Base-by-base conservation (phyloP, 1,139 yeast genomes). In the Candida albicans region DNA sequence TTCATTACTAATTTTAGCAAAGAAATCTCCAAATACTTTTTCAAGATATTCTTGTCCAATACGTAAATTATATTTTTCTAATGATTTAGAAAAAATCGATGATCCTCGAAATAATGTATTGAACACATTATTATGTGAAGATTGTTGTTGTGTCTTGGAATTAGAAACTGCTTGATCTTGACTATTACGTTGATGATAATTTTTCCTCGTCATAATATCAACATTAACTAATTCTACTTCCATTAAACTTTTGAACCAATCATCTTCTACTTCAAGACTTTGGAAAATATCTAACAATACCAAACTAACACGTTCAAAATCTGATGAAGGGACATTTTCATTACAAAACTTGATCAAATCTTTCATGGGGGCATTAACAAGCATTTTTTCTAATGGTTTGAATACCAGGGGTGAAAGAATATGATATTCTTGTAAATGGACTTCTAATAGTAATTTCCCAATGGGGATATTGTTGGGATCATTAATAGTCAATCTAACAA, bases 21-120 rank as follows among this genome's bases (percentile, higher is more conserved):
- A 79, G 51, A 88, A 82, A 22, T 74, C 76, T 0, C 95, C 91
- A 48, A 91, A 75, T 2, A 88, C 81, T 51, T 78, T 77, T 50
- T 84, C 87, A 38, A 93, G 65, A 57, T 88, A 89, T 50, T 84
- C 90, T 49, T 79, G 84, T 0, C 98, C 98, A 26, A 85, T 73
- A 54, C 95, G 69, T 37, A 84, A 73, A 59, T 87, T 85, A 59
- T 83, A 89, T 50, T 79, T 74, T 54, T 93, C 98, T 41, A 91
- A 62, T 0, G 96, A 77, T 58, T 87, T 88, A 0, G 96, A 84
- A 49, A 91, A 73, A 8, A 90, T 73, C 1, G 95, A 83, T 44
- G 88, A 86, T 0, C 97, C 96, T 52, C 98, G 72, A 58, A 93
- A 91, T 15, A 93, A 62, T 0, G 96, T 82, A 54, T 87, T 87